Base-by-base conservation (phyloP, 495 filamentous ascomycete genomes). In the Aspergillus asperescens region DNA sequence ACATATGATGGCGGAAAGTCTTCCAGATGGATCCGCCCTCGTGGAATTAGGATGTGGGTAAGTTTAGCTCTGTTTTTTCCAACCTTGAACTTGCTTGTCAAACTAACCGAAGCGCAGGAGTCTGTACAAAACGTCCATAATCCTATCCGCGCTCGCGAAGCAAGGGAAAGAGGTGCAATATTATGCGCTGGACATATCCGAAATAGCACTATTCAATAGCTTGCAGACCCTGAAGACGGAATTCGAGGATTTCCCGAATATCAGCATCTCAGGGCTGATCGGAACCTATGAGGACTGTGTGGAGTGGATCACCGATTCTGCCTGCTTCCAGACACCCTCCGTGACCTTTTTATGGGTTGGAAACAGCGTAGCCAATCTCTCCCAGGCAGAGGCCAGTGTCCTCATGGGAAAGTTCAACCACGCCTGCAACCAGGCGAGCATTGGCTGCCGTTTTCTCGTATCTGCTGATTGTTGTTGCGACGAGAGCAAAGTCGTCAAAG, bases 331-430 rank as follows among this genome's bases (percentile, higher is more conserved):
- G 9, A 15, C 16, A 5, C 40, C 1, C 13, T 5, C 23, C 4
- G 41, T 45, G 13, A 45, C 41, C 4, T 45, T 45, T 4, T 18
- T 45, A 2, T 45, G 41, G 41, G 23, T 45, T 12, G 41, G 41
- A 1, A 45, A 45, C 28, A 45, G 41, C 18, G 41, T 45, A n/a
- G 41, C 41, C 13, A 45, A 45, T 19, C 23, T 27, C 41, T n/a
- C 22, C 23, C 24, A 45, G 41, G 7, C 22, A 13, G 41, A 45
- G 19, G 41, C 41, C 3, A 45, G 41, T 18, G 5, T 16, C 3
- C 22, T 45, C 3, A 27, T 45, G 41, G 41, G 22, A 20, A 1
- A n/a, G 13, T 45, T 45, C 12, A 7, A 12, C 13, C 41, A 28
- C 7, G 41, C 41, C 22, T 27, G 22, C 12, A 1, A 16, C 5